A percentile compares a stretch with the other conserved stretches of the same genome.
Conservation (phyloP, 805 yeast genomes). For the Starmerella floricola region DNA sequence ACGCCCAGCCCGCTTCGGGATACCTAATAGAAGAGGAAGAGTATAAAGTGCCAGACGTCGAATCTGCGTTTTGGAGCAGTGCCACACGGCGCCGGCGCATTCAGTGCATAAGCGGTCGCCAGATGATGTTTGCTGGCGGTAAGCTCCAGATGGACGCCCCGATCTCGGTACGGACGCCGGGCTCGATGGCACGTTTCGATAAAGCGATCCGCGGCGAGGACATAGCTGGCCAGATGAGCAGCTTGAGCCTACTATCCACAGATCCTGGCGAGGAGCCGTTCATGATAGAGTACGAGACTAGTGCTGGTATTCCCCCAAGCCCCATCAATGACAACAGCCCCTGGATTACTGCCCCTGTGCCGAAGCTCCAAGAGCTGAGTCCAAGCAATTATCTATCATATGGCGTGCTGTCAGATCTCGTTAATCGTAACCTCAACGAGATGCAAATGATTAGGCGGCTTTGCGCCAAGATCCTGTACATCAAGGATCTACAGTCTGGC, state of each 20-base stretch:
- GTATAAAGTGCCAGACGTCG: constrained; percentile 25
- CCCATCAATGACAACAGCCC: constrained; percentile 22
- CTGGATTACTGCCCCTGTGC: constrained; percentile 17
- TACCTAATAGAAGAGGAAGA: constrained; percentile 2
- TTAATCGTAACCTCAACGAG: constrained; percentile 54
- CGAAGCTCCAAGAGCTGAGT: constrained; percentile 33
- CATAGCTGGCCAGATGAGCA: constrained; percentile 18
- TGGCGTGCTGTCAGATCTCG: constrained; percentile 48
- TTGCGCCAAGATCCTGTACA: constrained; percentile 77
- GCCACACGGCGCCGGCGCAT: constrained; percentile 65
- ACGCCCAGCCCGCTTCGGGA: neutral
- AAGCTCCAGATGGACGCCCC: constrained; percentile 53
- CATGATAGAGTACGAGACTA: constrained; percentile 65
- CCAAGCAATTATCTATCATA: constrained; percentile 27
- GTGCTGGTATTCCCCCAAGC: constrained; percentile 66
- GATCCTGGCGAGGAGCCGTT: constrained; percentile 28
- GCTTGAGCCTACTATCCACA: constrained; percentile 5
- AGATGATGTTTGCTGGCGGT: constrained; percentile 49
- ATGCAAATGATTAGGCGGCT: constrained; percentile 82
- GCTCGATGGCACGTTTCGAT: constrained; percentile 49
- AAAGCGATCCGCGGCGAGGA: constrained; percentile 26
- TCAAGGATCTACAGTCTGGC: constrained; percentile 70
- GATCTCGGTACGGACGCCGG: constrained; percentile 55
- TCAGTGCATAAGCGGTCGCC: constrained; percentile 56
- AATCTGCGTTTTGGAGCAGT: constrained; percentile 50